Percentiles rank a stretch among this genome's conserved stretches.
Conservation (phyloP, 371 early-diverging fungal genomes). For the Aphelidium insulamus region DNA sequence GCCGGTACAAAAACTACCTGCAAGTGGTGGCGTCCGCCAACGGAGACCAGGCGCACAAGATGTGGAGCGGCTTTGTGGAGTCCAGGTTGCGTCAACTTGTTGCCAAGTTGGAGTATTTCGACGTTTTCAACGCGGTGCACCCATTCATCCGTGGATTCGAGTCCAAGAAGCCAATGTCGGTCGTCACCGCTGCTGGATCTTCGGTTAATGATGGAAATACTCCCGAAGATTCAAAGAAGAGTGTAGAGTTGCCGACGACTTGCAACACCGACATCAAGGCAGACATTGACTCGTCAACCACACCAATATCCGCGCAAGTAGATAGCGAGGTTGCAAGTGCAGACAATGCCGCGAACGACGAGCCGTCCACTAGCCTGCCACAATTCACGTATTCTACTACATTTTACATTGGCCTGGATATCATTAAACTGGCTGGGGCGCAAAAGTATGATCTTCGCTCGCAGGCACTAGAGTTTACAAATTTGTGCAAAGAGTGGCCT, state of each 20-base stretch:
- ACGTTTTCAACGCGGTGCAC: constrained; percentile 55
- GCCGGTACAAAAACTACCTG: constrained; percentile 70
- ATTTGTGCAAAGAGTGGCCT: constrained; percentile 55
- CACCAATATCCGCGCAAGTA: too few species aligned
- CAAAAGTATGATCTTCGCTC: constrained; percentile 41
- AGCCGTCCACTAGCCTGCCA: constrained; percentile 7
- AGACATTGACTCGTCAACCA: constrained; percentile 1
- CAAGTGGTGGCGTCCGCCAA: constrained; percentile 63
- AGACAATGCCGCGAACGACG: constrained; percentile 11
- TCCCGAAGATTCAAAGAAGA: constrained; percentile 4
- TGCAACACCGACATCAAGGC: neutral
- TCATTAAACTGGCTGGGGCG: constrained; percentile 23
- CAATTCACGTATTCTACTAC: constrained; percentile 37
- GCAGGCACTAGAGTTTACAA: constrained; percentile 57
- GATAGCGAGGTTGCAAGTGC: too few species aligned
- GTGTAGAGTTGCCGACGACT: too few species aligned
- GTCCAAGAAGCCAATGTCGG: constrained; percentile 38
- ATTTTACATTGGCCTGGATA: constrained; percentile 68
- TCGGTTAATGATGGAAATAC: constrained; percentile 12
- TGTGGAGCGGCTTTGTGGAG: constrained; percentile 81
- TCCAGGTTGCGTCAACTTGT: constrained; percentile 80
- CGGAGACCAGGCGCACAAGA: constrained; percentile 41
- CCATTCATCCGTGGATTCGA: constrained; percentile 79
- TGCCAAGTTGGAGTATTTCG: constrained; percentile 59
- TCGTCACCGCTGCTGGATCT: constrained; percentile 32